Conservation (phyloP, 2,329 filamentous ascomycete genomes). For the Ophiostoma angusticollis region DNA sequence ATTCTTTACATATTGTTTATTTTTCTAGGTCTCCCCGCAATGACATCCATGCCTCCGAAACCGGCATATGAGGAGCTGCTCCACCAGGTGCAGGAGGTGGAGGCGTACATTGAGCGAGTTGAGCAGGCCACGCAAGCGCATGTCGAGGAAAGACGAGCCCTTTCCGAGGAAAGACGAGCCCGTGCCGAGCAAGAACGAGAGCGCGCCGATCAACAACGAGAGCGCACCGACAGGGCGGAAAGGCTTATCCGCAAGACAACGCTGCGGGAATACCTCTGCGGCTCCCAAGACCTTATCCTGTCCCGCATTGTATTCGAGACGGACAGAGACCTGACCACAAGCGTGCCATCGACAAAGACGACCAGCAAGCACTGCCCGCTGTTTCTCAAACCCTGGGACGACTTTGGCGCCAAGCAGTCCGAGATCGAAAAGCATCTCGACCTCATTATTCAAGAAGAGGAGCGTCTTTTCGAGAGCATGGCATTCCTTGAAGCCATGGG, state of each 20-base stretch:
- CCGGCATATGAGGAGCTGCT: too few species aligned
- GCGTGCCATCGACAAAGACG: slow-evolving; percentile 20
- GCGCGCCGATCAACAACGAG: too few species aligned
- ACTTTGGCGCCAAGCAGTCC: slow-evolving; percentile 17
- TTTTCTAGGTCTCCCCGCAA: too few species aligned
- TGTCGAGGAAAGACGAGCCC: too few species aligned
- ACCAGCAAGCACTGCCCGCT: slow-evolving; percentile 19
- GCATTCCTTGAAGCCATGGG: slow-evolving; percentile 16
- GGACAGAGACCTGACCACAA: slow-evolving; percentile 16
- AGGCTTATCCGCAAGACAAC: slow-evolving; percentile 18
- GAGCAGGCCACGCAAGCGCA: too few species aligned
- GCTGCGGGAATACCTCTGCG: slow-evolving; percentile 20
- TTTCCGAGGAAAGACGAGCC: too few species aligned
- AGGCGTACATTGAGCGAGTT: too few species aligned
- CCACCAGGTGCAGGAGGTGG: too few species aligned
- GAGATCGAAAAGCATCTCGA: slow-evolving; percentile 15
- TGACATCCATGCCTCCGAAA: too few species aligned
- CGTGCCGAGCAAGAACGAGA: too few species aligned
- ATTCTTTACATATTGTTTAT: too few species aligned
- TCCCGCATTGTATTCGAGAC: slow-evolving; percentile 17
- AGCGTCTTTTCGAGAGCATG: slow-evolving; percentile 18
- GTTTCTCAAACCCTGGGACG: slow-evolving; percentile 18
- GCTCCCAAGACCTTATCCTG: slow-evolving; percentile 19
- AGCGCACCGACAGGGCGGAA: too few species aligned
- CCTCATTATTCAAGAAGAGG: slow-evolving; percentile 13